Percentiles rank a stretch among this genome's conserved stretches.
Conservation (phyloP, 257 asterid genomes). For the Solanum commersonii region DNA sequence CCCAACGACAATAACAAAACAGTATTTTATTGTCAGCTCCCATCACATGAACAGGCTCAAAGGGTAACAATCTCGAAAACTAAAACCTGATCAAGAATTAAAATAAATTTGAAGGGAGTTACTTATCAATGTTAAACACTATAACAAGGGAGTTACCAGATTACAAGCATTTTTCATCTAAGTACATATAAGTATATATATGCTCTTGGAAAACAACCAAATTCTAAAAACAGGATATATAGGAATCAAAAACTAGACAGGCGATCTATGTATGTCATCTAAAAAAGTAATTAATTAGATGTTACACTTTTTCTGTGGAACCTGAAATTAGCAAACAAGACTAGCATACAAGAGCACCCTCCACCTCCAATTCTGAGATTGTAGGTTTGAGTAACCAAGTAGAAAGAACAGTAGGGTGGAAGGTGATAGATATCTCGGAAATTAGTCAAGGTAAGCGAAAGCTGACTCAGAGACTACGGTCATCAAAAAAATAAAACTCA, state of each 20-base stretch:
- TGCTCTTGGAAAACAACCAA: neutral
- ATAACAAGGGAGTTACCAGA: neutral
- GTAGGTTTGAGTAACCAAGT: too few relatives aligned
- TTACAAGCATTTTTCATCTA: neutral
- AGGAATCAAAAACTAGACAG: neutral
- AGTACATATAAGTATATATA: neutral
- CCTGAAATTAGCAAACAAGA: neutral
- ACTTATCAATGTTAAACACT: neutral
- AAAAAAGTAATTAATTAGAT: too few relatives aligned
- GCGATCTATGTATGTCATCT: too few relatives aligned
- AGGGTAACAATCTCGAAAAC: neutral
- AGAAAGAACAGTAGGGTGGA: too few relatives aligned
- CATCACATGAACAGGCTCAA: neutral
- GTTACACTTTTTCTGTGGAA: too few relatives aligned
- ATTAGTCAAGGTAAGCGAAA: neutral
- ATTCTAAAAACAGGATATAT: neutral
- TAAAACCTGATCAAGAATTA: neutral
- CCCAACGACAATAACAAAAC: neutral
- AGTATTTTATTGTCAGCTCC: neutral
- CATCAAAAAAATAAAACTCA: neutral
- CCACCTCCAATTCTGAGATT: too few relatives aligned
- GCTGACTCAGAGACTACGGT: neutral
- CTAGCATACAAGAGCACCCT: neutral
- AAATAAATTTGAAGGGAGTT: neutral
- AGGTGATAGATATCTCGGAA: too few relatives aligned